Evolutionary conservation across 106 monocot species (phyloP), one percentile per base, ranked within the genome.

Genomic region (Dioscorea zingiberensis): DNA sequence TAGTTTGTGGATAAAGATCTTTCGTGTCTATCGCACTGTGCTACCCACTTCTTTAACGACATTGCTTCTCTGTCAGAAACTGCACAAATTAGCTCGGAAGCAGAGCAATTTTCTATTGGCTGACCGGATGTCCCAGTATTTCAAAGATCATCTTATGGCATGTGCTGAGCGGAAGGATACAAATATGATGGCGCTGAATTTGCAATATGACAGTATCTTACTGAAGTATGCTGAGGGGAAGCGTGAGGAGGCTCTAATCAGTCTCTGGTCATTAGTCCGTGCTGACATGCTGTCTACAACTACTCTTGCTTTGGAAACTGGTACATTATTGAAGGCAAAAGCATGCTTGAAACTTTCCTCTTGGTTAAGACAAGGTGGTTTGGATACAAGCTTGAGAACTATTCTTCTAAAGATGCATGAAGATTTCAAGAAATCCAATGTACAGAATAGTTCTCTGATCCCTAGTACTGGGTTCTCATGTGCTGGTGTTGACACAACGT

Each of bases 41-140:
- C 69, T 78, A 58, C 93, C 93, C 29, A 70, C 47, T 67, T 98
- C 98, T 51, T 71, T 51, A 25, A 48, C 59, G 49, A 89, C 98
- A 49, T 63, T 73, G 26, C 71, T 82, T 69, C 74, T 98, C 38
- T 79, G 86, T 68, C 86, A 80, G 58, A 86, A 78, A 67, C 58
- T 98, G 18, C 65, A 77, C 64, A 74, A 59, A 71, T 86, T 93
- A 72, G 86, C 98, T 66, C 78, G 98, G 27, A 92, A 92, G 62
- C 98, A 98, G 76, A 69, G 75, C 28, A 98, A 98, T 73, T 98
- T 93, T 53, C 65, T 73, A 77, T 73, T 98, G 67, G 88, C 98
- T 61, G 55, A 78, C 9, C 92, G 98, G 21, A 66, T 98, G 75
- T 74, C 55, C 47, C 65, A 84, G 13, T 89, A 86, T 60, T 64